These are phyloP conservation scores for Pholiota conissans DNA, from an alignment of 768 basidiomycete genomes.

Conservation along the genomic window DNA sequence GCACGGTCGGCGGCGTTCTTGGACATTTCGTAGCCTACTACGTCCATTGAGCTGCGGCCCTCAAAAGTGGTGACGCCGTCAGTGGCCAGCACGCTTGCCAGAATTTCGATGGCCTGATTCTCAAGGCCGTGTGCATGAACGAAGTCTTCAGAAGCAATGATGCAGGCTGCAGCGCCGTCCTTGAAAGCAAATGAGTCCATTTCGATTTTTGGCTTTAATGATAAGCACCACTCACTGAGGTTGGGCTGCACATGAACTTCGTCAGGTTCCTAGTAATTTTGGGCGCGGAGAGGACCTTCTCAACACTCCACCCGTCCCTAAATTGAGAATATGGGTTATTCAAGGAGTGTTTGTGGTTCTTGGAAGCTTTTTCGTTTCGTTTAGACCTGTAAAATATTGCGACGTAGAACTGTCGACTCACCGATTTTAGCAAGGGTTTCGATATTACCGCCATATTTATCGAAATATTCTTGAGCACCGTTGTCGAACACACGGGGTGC, in stretches of 20 bases:
- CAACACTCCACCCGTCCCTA: slow-evolving; percentile 71
- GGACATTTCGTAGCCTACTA: slow-evolving; percentile 81
- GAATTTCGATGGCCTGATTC: slow-evolving; percentile 87
- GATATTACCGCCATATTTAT: slow-evolving; percentile 66
- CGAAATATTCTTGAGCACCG: slow-evolving; percentile 75
- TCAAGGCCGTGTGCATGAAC: slow-evolving; percentile 70
- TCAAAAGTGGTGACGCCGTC: slow-evolving; percentile 69
- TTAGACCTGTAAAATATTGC: not conserved
- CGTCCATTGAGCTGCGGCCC: slow-evolving; percentile 70
- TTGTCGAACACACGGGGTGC: slow-evolving; percentile 78
- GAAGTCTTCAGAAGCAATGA: slow-evolving; percentile 79
- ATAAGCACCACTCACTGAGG: slow-evolving; percentile 47
- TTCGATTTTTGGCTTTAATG: not conserved
- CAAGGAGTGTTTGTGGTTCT: slow-evolving; percentile 81
- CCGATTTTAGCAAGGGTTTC: slow-evolving; percentile 78
- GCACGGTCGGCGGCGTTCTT: slow-evolving; percentile 66
- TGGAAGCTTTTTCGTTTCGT: slow-evolving; percentile 51
- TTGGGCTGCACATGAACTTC: slow-evolving; percentile 87
- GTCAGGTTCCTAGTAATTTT: slow-evolving; percentile 76
- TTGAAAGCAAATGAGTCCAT: slow-evolving; percentile 21
- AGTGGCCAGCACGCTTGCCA: slow-evolving; percentile 63
- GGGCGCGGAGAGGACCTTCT: slow-evolving; percentile 64
- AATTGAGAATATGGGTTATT: slow-evolving; percentile 90
- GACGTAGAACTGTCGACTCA: too few species aligned
- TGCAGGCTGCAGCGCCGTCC: slow-evolving; percentile 77